Evolutionary conservation across 192 early-diverging fungal species (phyloP).

Genomic region (Rhizoclosmatium globosum): DNA sequence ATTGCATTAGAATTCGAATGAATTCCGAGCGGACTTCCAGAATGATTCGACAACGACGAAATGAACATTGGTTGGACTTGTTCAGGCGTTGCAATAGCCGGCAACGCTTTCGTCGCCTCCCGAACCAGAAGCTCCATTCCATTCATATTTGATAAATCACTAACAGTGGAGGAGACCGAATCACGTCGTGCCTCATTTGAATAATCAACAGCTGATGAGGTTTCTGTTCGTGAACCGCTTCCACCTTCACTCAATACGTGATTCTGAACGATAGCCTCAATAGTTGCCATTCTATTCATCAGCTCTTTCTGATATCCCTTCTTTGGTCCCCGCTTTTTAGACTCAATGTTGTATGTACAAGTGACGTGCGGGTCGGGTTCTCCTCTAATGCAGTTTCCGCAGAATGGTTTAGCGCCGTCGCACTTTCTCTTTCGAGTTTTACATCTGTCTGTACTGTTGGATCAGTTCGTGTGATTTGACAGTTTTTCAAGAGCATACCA

Average conservation of each 20-base stretch:
- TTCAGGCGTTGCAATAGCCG: neutral
- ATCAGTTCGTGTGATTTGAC: neutral
- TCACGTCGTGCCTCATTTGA: too few species aligned
- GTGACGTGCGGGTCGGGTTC: neutral
- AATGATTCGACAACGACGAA: neutral
- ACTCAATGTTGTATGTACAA: constrained; percentile 29
- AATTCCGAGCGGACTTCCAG: neutral
- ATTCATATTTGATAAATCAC: too few species aligned
- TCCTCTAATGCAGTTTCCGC: constrained; percentile 53
- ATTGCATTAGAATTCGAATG: neutral
- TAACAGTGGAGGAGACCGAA: too few species aligned
- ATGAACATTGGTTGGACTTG: neutral
- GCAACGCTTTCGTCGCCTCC: neutral
- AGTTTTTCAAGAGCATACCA: constrained; percentile 10
- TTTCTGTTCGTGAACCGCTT: too few species aligned
- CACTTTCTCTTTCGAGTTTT: constrained; percentile 63
- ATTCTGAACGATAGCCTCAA: constrained; percentile 29
- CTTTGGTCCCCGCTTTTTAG: constrained; percentile 39
- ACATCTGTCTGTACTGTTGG: constrained; percentile 46
- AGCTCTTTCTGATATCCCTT: constrained; percentile 29
- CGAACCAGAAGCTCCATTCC: neutral
- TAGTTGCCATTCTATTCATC: constrained; percentile 33
- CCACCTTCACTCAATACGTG: neutral
- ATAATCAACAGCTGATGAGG: too few species aligned
- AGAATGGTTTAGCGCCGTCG: constrained; percentile 57